Evolutionary conservation across 208 protist species (phyloP), one percentile per base, ranked within the genome.

Genomic region (Vickermania ingenoplastis): DNA sequence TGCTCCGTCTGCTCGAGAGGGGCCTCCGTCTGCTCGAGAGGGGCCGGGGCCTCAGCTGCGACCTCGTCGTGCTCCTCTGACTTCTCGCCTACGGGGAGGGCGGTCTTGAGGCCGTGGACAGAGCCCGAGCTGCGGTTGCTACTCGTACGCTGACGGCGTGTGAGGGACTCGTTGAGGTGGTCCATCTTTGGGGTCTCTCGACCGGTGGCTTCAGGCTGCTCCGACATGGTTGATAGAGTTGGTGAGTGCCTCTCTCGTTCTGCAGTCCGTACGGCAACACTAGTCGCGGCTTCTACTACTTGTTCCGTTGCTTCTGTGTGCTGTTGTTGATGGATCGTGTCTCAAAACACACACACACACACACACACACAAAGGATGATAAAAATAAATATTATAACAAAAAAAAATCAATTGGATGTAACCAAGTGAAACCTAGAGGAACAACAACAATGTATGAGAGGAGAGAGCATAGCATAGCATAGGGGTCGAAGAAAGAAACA

Each of bases 131-230:
- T 54, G 50, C 21, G 21, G 24, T 54, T 54, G 50, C 50, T 54
- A 21, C 50, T 25, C 7, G 50, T 26, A 25, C 50, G 50, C 24
- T 54, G 50, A 21, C 50, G 50, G 13, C 50, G 50, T 11, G 50
- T 54, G 50, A 54, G 50, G 23, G 50, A 54, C 21, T 54, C 50
- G 50, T 26, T 5, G 50, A 54, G 50, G 5, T 45, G 36, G 36
- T 45, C 36, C 36, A 45, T 45, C 36, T 45, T 45, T 7, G 36
- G 36, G 36, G 36, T 45, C 36, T 45, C 36, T 7, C 36, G 36
- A 17, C 36, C 36, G 17, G 36, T 45, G 36, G 17, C 36, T 45
- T 45, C 36, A 45, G 36, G 36, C 17, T 45, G 36, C 17, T 45
- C 36, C 7, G 36, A 45, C 36, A 45, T 45, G n/a, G n/a, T n/a